Evolutionary conservation across 2,329 filamentous ascomycete species (phyloP).

Genomic region (Ophiostoma himal-ulmi): DNA sequence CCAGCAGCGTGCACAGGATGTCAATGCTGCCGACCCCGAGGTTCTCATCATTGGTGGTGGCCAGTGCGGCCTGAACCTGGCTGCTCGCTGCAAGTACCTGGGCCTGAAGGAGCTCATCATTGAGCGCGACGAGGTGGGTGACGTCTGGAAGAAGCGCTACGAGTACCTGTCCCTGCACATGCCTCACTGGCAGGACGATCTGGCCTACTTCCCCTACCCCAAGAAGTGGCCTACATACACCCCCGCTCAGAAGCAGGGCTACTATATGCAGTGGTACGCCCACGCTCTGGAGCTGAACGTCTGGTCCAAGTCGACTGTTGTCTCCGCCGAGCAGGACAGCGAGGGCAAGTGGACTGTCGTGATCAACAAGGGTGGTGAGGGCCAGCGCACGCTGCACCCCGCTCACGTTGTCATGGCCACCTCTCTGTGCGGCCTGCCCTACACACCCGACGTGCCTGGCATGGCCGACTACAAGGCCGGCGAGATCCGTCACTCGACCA

Average conservation of each 20-base stretch:
- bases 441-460: conserved; percentile 18
- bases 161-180: conserved; percentile 27
- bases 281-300: conserved; percentile 38
- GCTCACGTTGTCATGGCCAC: conserved; percentile 21
- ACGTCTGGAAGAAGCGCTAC: conserved; percentile 47
- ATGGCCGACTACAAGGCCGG: conserved; percentile 12
- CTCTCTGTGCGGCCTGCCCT: conserved; percentile 18
- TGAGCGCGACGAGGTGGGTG: conserved; percentile 41
- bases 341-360: conserved; percentile 51
- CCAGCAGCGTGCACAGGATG: background rate
- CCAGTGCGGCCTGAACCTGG: conserved; percentile 35
- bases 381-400: conserved; percentile 19
- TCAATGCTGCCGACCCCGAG: conserved; percentile 10
- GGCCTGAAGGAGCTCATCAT: conserved; percentile 34
- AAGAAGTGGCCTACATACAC: conserved; percentile 34
- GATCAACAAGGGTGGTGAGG: conserved; percentile 32
- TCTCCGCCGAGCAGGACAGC: conserved; percentile 17
- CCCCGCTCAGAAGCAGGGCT: conserved; percentile 40
- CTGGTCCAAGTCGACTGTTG: conserved; percentile 31
- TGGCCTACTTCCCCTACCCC: conserved; percentile 39
- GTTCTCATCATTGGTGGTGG: conserved; percentile 31
- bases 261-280: conserved; percentile 42
- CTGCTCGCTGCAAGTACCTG: conserved; percentile 29
- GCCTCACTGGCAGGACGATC: conserved; percentile 35
- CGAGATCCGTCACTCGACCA: conserved; percentile 17